phyloP scores from a whole-genome alignment of 768 basidiomycete species.

The Trichaptum fuscoviolaceum region DNA sequence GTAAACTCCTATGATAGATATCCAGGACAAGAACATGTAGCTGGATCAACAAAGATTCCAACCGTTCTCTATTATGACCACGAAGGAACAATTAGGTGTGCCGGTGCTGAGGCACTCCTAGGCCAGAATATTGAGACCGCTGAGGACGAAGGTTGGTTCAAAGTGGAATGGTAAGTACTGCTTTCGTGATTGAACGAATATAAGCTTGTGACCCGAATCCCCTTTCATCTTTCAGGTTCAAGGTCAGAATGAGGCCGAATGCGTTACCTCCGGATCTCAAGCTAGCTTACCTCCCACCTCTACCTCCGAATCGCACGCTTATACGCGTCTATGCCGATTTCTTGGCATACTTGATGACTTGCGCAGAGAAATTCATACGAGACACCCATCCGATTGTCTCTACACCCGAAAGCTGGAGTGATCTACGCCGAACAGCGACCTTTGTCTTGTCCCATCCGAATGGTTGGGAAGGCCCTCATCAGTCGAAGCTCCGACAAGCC shows the following conservation, averaged over 20 bases:
- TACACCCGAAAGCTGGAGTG: slow-evolving; percentile 34
- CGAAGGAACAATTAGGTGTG: background rate
- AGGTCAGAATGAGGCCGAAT: slow-evolving; percentile 29
- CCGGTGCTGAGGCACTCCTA: background rate
- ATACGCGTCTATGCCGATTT: slow-evolving; percentile 45
- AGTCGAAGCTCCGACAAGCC: slow-evolving; percentile 49
- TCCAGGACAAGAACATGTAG: background rate
- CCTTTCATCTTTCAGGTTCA: slow-evolving; percentile 25
- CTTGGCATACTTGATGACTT: slow-evolving; percentile 39
- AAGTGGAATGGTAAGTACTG: background rate
- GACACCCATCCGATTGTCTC: slow-evolving; percentile 39
- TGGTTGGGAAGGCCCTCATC: slow-evolving; percentile 60
- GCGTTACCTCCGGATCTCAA: slow-evolving; percentile 21
- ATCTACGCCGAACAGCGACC: slow-evolving; percentile 27
- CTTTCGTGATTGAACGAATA: background rate
- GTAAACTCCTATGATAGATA: background rate
- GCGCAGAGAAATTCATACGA: slow-evolving; percentile 37
- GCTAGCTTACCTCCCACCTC: slow-evolving; percentile 32
- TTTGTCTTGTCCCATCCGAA: slow-evolving; percentile 59
- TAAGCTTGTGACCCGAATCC: background rate
- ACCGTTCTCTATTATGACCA: background rate
- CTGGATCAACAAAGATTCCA: background rate
- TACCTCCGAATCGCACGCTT: slow-evolving; percentile 38
- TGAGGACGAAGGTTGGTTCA: slow-evolving; percentile 2
- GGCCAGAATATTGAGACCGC: background rate